A percentile compares a stretch with the other conserved stretches of the same genome.
These are phyloP conservation scores for Lodderomyces orthopsilosis DNA, from an alignment of 1,139 yeast genomes.

Conservation along the genomic window DNA sequence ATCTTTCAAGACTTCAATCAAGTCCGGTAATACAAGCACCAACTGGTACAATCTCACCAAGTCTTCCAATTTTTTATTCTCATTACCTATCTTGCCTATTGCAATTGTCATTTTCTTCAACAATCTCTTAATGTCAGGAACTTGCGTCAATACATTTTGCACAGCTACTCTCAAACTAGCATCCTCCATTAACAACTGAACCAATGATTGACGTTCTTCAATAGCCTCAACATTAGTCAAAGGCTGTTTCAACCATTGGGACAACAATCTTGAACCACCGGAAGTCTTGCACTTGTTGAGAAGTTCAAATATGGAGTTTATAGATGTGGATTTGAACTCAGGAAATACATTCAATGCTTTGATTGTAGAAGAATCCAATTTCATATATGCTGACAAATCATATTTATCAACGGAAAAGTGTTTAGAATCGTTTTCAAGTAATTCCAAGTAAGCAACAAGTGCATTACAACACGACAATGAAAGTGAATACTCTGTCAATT, in stretches of 20 bases:
- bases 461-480: conserved; percentile 58
- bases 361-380: conserved; percentile 85
- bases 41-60: conserved; percentile 88
- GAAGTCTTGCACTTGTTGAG: conserved; percentile 83
- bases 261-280: conserved; percentile 79
- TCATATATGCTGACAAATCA: conserved; percentile 75
- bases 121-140: conserved; percentile 81
- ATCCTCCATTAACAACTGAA: conserved; percentile 69
- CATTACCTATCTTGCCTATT: conserved; percentile 36
- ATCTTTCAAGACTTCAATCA: conserved; percentile 41
- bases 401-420: conserved; percentile 61
- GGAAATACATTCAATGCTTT: conserved; percentile 88
- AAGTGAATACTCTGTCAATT: conserved; percentile 29
- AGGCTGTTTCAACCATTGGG: conserved; percentile 97
- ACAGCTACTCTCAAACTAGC: conserved; percentile 65
- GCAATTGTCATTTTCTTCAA: conserved; percentile 57
- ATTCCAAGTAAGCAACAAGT: conserved; percentile 58
- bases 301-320: conserved; percentile 71
- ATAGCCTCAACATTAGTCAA: conserved; percentile 63
- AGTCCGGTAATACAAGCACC: conserved; percentile 65
- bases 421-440: conserved; percentile 48
- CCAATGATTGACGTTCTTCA: conserved; percentile 66
- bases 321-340: conserved; percentile 37
- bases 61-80: conserved; percentile 67
- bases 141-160: conserved; percentile 62